Base-by-base conservation (phyloP, 2,329 filamentous ascomycete species). In the Colletotrichum sp. region DNA sequence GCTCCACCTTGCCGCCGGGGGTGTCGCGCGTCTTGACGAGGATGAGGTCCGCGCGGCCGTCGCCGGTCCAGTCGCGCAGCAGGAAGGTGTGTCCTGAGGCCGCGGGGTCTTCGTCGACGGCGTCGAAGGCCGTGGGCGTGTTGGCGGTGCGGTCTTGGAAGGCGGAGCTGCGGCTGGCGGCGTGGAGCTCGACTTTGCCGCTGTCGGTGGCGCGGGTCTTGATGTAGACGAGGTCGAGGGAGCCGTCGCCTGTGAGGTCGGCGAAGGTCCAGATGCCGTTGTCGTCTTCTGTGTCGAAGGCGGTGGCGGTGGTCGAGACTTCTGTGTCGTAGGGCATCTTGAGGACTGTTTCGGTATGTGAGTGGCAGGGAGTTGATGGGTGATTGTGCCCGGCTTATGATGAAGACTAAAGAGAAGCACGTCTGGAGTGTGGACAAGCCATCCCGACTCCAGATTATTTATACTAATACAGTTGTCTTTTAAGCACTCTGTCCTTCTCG, bases 21-120 rank as follows among this genome's bases (percentile, higher is more conserved):
- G 24, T 26, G 24, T 58, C 24, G 55, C 55, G 55, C 55, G 26
- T 30, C 55, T 58, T 58, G 55, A 58, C 28, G 55, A 26, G 55
- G 55, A 58, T 58, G 55, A 58, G 24, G 55, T 58, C 55, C 24
- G 55, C 55, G 55, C 55, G 55, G 55, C 55, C 55, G 55, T 58
- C 24, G 55, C 55, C 55, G 55, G 55, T 58, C 21, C 55, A 58
- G 55, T 58, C 55, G 55, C 55, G 55, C 55, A 58, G 21, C 24
- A 58, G 13, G 5, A 26, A 58, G 55, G 43, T 52, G 43, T 28
- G 26, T 9, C 55, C 55, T 0, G 55, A 18, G 15, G 21, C 55
- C 24, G 55, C 55, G 55, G 26, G 55, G n/a, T 52, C 6, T 6
- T 52, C 43, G 43, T 52, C n/a, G 12, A 52, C 43, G 43, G 43